These are phyloP conservation scores for Botryobasidium botryosum DNA, from an alignment of 768 basidiomycete genomes.

Conservation along the genomic window DNA sequence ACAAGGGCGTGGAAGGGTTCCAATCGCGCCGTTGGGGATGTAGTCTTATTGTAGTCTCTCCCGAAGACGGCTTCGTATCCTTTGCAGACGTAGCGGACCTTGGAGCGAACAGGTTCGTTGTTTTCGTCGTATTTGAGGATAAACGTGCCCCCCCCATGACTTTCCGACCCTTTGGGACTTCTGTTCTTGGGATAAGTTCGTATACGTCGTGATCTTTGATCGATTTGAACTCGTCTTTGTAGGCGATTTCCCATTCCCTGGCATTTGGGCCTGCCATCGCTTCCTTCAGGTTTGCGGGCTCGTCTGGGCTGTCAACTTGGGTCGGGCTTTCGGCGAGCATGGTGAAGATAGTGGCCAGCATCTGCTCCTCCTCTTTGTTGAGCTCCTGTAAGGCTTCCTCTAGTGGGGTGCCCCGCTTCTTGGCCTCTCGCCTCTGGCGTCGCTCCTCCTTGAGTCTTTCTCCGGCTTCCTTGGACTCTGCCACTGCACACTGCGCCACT, in stretches of 20 bases:
- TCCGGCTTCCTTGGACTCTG: no score
- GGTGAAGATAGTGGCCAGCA: no score
- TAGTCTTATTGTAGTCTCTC: constrained; percentile 15
- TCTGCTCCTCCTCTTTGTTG: no score
- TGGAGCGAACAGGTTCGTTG: constrained; percentile 12
- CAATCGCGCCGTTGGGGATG: constrained; percentile 3
- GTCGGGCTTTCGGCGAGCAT: no score
- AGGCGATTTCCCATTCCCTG: constrained; percentile 1
- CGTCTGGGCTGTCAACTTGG: no score
- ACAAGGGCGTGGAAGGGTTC: neutral
- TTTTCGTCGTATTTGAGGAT: constrained; percentile 13
- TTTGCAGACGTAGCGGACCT: constrained; percentile 16
- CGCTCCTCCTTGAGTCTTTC: no score
- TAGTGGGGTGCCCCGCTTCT: no score
- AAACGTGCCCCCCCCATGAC: constrained; percentile 17
- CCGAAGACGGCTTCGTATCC: constrained; percentile 17
- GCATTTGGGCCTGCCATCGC: no score
- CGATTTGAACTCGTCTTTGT: neutral
- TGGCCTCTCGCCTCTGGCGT: no score
- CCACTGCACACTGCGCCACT: no score
- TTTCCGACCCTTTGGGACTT: constrained; percentile 12
- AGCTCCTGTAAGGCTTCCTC: no score
- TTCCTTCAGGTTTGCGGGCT: no score
- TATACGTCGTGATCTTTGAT: constrained; percentile 7
- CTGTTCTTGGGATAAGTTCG: constrained; percentile 8